Evolutionary conservation across 2,329 filamentous ascomycete species (phyloP), one percentile per base, ranked within the genome.

Genomic region (Hirsutella rhossiliensis): DNA sequence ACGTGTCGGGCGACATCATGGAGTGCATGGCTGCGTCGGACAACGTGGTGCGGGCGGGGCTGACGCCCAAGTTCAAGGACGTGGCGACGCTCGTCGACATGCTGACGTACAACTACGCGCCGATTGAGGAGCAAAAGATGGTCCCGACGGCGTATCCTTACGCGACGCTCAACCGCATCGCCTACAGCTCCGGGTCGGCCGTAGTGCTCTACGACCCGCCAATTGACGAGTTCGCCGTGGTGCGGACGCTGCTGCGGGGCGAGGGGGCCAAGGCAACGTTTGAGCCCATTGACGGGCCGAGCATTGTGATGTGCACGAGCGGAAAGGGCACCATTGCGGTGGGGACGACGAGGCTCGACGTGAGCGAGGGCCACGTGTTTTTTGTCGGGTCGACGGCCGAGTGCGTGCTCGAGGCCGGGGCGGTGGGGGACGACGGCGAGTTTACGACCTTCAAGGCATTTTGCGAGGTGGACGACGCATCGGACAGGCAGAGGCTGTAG

Each of bases 1-100:
- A 98, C 63, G 67, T 94, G 38, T 87, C 82, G 3, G 87, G 87
- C 47, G 90, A 98, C 58, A 95, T 98, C 54, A 88, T 98, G 61
- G 92, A 98, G 66, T 98, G 92, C 71, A 98, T 98, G 92, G 92
- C 92, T 0, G 84, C 87, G 9, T 94, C 87, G n/a, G 92, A 98
- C 73, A 98, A 98, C 53, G 92, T 98, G 31, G 89, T 98, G 42
- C 87, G 92, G 45, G 92, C 92, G 0, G 92, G 92, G 38, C 92
- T 98, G 65, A 98, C 92, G 0, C 92, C 92, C 45, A 98, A 98
- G 62, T 98, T 95, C 75, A 96, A 97, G 68, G 92, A 98, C 54
- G 87, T 97, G 19, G 68, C 80, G 43, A 97, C 88, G 0, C 73
- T 98, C 11, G 87, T 90, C 30, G 75, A 80, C 48, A 94, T 95